phyloP scores from a whole-genome alignment of 352 stramenopile species.

The Globisporangium middletonii region DNA sequence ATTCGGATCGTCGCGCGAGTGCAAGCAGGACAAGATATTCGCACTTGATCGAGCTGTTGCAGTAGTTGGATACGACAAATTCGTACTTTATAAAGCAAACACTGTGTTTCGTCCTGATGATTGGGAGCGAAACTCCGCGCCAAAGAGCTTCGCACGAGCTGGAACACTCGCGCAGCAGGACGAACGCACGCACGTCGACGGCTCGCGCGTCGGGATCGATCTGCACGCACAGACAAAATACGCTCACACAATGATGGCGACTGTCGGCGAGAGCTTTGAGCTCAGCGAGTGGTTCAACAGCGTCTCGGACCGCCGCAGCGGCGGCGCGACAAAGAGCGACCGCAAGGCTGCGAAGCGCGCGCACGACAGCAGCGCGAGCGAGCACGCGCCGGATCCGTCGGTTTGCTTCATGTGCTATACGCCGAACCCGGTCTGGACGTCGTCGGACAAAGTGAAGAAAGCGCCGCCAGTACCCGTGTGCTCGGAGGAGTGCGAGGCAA shows the following conservation, averaged over 20 bases:
- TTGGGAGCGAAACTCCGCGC: constrained; percentile 12
- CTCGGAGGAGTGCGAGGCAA: constrained; percentile 43
- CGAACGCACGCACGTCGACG: no score
- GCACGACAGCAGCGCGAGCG: constrained; percentile 18
- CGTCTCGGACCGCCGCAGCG: constrained; percentile 12
- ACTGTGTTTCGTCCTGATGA: constrained; percentile 12
- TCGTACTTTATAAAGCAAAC: constrained; percentile 25
- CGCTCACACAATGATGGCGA: constrained; percentile 14
- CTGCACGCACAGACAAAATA: no score
- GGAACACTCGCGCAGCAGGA: not conserved
- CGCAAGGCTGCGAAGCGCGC: constrained; percentile 37
- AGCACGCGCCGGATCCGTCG: constrained; percentile 7
- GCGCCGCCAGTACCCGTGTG: constrained; percentile 54
- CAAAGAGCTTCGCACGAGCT: constrained; percentile 7
- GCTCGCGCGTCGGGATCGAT: no score
- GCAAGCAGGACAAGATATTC: not conserved
- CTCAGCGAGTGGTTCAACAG: constrained; percentile 82
- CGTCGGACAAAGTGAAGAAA: constrained; percentile 48
- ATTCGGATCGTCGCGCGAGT: no score
- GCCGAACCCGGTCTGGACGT: constrained; percentile 61
- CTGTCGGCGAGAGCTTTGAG: constrained; percentile 58
- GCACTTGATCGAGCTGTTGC: not conserved
- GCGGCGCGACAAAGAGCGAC: constrained; percentile 17
- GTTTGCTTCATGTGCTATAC: constrained; percentile 56
- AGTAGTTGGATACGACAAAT: not conserved